Conservation (phyloP, 352 stramenopile genomes). For the Phytophthora colocasiae region DNA sequence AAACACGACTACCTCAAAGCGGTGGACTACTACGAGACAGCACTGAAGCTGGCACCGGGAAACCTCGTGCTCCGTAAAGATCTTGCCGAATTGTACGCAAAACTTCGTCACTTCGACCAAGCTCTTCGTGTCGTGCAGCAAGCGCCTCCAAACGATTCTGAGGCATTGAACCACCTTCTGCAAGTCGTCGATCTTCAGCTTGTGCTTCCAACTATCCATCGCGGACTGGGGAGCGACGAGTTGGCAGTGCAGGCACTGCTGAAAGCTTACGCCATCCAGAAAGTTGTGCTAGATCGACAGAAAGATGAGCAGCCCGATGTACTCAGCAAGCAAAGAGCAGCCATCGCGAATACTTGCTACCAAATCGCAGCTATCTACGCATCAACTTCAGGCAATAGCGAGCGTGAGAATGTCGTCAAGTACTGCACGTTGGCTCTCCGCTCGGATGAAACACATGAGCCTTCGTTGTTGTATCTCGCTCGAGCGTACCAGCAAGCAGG, state of each 20-base stretch:
- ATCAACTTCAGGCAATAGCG: slow-evolving; percentile 24
- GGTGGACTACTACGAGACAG: slow-evolving; percentile 94
- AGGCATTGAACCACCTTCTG: slow-evolving; percentile 71
- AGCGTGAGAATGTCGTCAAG: slow-evolving; percentile 75
- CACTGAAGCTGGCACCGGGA: slow-evolving; percentile 76
- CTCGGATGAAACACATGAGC: slow-evolving; percentile 82
- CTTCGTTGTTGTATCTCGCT: slow-evolving; percentile 86
- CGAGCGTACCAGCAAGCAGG: slow-evolving; percentile 71
- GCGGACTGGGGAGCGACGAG: slow-evolving; percentile 68
- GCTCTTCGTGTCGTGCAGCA: slow-evolving; percentile 85
- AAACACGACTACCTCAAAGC: slow-evolving; percentile 95
- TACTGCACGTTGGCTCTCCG: slow-evolving; percentile 82
- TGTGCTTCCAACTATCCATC: slow-evolving; percentile 83
- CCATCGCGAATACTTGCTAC: slow-evolving; percentile 86
- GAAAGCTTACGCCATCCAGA: slow-evolving; percentile 87
- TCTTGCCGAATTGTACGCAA: slow-evolving; percentile 90
- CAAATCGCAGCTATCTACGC: slow-evolving; percentile 81
- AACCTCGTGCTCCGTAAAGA: slow-evolving; percentile 90
- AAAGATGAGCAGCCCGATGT: slow-evolving; percentile 87
- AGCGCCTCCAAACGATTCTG: slow-evolving; percentile 63
- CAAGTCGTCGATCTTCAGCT: slow-evolving; percentile 81
- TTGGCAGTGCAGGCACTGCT: slow-evolving; percentile 82
- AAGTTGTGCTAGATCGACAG: slow-evolving; percentile 81
- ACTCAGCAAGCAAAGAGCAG: slow-evolving; percentile 71
- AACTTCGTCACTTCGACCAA: slow-evolving; percentile 87